Evolutionary conservation across 352 stramenopile genomes (phyloP).

Genomic region (Phytopythium delawarense): DNA sequence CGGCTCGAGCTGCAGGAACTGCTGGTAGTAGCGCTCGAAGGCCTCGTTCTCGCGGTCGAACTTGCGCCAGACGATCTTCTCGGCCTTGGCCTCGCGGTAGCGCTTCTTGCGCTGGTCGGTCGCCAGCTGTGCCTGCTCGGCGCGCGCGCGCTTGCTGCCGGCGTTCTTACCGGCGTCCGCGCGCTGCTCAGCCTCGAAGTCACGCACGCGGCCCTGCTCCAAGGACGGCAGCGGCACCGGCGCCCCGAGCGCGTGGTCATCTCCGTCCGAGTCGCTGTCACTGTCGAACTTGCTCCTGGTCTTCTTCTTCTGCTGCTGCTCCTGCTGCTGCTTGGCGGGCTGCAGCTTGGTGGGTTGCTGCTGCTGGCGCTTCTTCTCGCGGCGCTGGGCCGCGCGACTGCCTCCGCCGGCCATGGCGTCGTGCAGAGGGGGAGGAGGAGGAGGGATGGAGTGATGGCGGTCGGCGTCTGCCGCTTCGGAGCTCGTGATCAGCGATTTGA

Average conservation of each 20-base stretch:
- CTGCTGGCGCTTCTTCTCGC: constrained; percentile 40
- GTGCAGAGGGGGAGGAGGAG: too few relatives aligned
- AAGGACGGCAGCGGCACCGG: constrained; percentile 64
- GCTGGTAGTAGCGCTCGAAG: constrained; percentile 85
- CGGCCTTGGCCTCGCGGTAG: constrained; percentile 56
- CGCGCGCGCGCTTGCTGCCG: constrained; percentile 43
- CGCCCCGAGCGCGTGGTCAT: constrained; percentile 19
- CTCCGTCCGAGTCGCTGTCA: constrained; percentile 40
- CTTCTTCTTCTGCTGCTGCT: neutral
- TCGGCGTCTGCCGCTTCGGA: neutral
- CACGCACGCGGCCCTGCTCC: constrained; percentile 52
- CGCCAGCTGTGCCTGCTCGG: constrained; percentile 51
- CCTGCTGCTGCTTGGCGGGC: constrained; percentile 1
- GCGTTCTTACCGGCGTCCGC: constrained; percentile 14
- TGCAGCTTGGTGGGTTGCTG: neutral
- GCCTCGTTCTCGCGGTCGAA: constrained; percentile 77
- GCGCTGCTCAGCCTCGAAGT: constrained; percentile 55
- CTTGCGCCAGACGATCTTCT: constrained; percentile 88
- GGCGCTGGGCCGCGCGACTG: constrained; percentile 36
- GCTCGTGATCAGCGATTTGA: neutral
- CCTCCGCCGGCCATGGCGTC: constrained; percentile 8
- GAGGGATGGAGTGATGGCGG: neutral
- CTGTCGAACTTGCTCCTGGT: constrained; percentile 16
- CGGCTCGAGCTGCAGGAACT: constrained; percentile 54
- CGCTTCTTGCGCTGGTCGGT: constrained; percentile 53